A percentile compares a stretch with the other conserved stretches of the same genome.
These are phyloP conservation scores for Thelonectria olida DNA, from an alignment of 2,329 filamentous ascomycete genomes.

Conservation along the genomic window DNA sequence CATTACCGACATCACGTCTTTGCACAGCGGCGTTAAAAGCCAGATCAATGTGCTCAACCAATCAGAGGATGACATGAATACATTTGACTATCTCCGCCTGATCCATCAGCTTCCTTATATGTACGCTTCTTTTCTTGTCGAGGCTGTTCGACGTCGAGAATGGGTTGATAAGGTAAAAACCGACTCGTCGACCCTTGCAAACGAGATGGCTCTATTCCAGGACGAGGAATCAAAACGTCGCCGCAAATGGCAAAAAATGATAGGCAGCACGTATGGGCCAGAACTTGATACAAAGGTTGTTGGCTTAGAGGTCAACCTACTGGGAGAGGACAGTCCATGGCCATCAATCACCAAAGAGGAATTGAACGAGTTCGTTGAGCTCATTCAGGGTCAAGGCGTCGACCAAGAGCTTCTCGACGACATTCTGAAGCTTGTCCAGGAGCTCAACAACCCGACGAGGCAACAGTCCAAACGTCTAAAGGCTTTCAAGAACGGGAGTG, in stretches of 20 bases:
- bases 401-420: conserved; percentile 75
- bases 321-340: conserved; percentile 83
- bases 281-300: conserved; percentile 74
- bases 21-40: conserved; percentile 75
- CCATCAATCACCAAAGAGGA: conserved; percentile 80
- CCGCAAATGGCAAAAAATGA: conserved; percentile 88
- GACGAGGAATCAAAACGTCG: conserved; percentile 91
- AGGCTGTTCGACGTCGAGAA: conserved; percentile 85
- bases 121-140: conserved; percentile 88
- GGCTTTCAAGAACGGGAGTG: conserved; percentile 95
- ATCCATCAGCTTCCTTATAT: conserved; percentile 87
- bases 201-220: conserved; percentile 91
- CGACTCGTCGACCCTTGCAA: conserved; percentile 87
- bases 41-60: conserved; percentile 78
- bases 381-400: conserved; percentile 70
- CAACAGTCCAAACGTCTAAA: conserved; percentile 88
- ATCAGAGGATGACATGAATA: conserved; percentile 78
- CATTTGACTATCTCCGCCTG: conserved; percentile 81
- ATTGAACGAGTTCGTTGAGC: conserved; percentile 76
- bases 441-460: conserved; percentile 83
- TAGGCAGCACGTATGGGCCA: conserved; percentile 79
- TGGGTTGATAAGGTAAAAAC: conserved; percentile 92
- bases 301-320: conserved; percentile 85
- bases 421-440: conserved; percentile 78
- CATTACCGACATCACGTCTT: conserved; percentile 81